A percentile compares a stretch with the other conserved stretches of the same genome.
These are phyloP conservation scores for Diplodia corticola DNA, from an alignment of 2,329 filamentous ascomycete genomes.

Conservation along the genomic window DNA sequence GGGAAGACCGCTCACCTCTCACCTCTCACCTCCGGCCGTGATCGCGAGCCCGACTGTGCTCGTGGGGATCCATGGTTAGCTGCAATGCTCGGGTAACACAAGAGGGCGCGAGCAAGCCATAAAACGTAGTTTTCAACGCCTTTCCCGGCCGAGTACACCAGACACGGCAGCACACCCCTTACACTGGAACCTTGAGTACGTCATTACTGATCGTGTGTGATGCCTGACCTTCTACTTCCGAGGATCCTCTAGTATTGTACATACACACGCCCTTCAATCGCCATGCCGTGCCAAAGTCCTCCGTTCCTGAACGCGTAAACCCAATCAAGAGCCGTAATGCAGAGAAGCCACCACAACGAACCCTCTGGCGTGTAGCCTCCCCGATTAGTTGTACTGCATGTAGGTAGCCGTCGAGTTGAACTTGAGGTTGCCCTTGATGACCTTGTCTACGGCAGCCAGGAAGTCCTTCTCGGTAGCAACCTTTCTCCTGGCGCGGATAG, in stretches of 20 bases:
- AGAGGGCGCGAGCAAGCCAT: not conserved
- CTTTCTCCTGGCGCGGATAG: conserved; percentile 91
- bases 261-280: conserved; percentile 8
- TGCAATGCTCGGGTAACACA: not conserved
- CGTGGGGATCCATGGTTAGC: not conserved
- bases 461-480: conserved; percentile 99
- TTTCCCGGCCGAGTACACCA: not conserved
- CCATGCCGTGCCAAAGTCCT: not conserved
- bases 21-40: not conserved
- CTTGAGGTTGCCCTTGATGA: conserved; percentile 98
- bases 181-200: no score
- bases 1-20: not conserved
- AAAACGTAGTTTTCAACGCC: not conserved
- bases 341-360: conserved; percentile 5
- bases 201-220: conserved; percentile 12
- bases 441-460: conserved; percentile 95
- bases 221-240: conserved; percentile 7
- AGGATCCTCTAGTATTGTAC: conserved; percentile 19
- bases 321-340: not conserved
- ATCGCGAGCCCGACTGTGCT: not conserved
- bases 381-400: conserved; percentile 92
- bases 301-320: conserved; percentile 16
- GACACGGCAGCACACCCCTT: not conserved
- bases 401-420: conserved; percentile 99
- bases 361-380: not conserved